Evolutionary conservation across 192 early-diverging fungal species (phyloP).

Genomic region (Coemansia sp.): DNA sequence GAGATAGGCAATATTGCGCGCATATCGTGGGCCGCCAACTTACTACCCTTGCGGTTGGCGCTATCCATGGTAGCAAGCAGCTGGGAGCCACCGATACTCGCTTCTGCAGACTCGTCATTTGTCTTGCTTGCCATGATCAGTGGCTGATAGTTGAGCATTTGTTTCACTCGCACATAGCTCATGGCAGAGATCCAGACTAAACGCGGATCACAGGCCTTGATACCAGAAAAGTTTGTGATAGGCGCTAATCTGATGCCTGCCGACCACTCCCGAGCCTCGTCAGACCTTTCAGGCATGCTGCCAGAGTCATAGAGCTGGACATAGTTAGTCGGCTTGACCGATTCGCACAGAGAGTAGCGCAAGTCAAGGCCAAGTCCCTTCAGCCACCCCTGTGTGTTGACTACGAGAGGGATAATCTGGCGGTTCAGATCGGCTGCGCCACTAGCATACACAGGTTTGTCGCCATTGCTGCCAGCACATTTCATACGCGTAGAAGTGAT

Average conservation of each 20-base stretch:
- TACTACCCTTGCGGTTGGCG: constrained; percentile 43
- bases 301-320: constrained; percentile 59
- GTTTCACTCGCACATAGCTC: constrained; percentile 25
- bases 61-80: neutral
- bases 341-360: constrained; percentile 65
- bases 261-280: neutral
- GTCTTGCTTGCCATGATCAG: neutral
- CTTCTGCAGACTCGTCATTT: neutral
- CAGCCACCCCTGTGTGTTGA: constrained; percentile 96
- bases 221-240: constrained; percentile 49
- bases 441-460: neutral
- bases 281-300: neutral
- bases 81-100: neutral
- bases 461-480: too few relatives aligned
- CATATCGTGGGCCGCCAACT: constrained; percentile 64
- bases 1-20: constrained; percentile 63
- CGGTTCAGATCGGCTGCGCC: constrained; percentile 30
- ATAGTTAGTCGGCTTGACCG: constrained; percentile 69
- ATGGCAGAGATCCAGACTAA: constrained; percentile 39
- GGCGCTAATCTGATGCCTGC: constrained; percentile 21
- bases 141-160: constrained; percentile 13
- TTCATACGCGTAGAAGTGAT: too few relatives aligned
- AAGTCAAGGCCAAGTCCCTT: constrained; percentile 88
- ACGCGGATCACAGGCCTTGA: constrained; percentile 33
- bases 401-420: constrained; percentile 73